phyloP scores from a whole-genome alignment of 257 asterid genomes.

The Solanum rostratum region DNA sequence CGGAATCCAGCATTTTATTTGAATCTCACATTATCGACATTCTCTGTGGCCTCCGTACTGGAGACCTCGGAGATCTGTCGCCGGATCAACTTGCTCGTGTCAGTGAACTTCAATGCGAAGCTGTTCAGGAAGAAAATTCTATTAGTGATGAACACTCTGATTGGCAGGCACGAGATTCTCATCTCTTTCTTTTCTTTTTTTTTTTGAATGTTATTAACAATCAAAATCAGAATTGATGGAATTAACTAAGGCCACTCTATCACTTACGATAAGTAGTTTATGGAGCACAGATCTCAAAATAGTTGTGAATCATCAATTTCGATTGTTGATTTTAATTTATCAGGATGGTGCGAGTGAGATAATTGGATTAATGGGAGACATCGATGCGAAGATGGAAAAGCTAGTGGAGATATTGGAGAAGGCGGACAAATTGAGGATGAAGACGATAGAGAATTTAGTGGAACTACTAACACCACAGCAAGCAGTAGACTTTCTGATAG shows the following conservation, averaged over 20 bases:
- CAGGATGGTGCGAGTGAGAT: constrained; percentile 56
- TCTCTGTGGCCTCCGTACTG: constrained; percentile 53
- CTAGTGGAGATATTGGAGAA: constrained; percentile 33
- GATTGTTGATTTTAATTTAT: too few relatives aligned
- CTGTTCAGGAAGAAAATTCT: constrained; percentile 51
- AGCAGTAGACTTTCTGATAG: constrained; percentile 62
- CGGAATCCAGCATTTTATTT: constrained; percentile 66
- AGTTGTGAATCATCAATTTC: not conserved
- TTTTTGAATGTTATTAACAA: too few relatives aligned
- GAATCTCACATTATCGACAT: constrained; percentile 65
- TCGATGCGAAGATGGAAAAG: constrained; percentile 30
- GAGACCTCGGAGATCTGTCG: constrained; percentile 74
- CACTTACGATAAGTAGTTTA: not conserved
- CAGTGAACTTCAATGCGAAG: constrained; percentile 70
- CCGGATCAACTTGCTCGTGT: constrained; percentile 62
- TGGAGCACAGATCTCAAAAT: too few relatives aligned
- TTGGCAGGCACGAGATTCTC: constrained; percentile 58
- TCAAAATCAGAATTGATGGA: too few relatives aligned
- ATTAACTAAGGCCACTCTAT: not conserved
- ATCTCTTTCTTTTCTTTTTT: not conserved
- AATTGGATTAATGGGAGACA: constrained; percentile 12
- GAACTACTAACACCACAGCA: constrained; percentile 58
- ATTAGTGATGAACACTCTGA: constrained; percentile 41
- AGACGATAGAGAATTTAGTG: constrained; percentile 42
- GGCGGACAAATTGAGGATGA: constrained; percentile 58